These are phyloP conservation scores for Acrodontium crateriforme DNA, from an alignment of 2,329 filamentous ascomycete species.

Conservation along the genomic window DNA sequence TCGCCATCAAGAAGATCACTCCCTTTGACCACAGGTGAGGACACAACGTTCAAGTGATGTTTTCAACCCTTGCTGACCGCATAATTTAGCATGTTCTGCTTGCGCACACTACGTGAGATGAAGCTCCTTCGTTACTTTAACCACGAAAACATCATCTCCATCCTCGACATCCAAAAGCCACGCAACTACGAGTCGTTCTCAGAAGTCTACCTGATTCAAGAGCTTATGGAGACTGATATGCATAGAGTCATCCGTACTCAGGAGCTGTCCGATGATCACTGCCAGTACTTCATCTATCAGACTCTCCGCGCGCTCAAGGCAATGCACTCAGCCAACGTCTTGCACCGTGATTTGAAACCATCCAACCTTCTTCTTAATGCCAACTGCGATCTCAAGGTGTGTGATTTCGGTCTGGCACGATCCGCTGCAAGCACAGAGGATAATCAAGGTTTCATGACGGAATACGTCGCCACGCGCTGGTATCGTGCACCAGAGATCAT, in stretches of 20 bases:
- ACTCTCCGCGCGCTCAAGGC: slow-evolving; percentile 94
- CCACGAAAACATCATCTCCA: slow-evolving; percentile 99
- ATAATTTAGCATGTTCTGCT: slow-evolving; percentile 67
- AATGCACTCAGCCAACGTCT: slow-evolving; percentile 97
- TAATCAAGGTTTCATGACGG: slow-evolving; percentile 99
- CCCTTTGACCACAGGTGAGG: slow-evolving; percentile 98
- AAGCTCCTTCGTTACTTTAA: slow-evolving; percentile 98
- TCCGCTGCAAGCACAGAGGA: slow-evolving; percentile 95
- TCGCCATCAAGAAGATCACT: slow-evolving; percentile 99
- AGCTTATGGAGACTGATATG: slow-evolving; percentile 99
- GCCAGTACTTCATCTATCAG: slow-evolving; percentile 99
- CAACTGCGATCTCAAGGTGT: slow-evolving; percentile 98
- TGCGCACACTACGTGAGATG: slow-evolving; percentile 95
- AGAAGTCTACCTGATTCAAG: slow-evolving; percentile 97
- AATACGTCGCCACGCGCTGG: slow-evolving; percentile 99
- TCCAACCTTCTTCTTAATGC: slow-evolving; percentile 94
- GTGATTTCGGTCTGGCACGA: slow-evolving; percentile 85
- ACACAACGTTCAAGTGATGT: too few relatives aligned
- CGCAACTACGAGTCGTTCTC: slow-evolving; percentile 91
- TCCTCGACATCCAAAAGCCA: slow-evolving; percentile 96
- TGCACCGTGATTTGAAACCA: slow-evolving; percentile 93
- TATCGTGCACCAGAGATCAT: slow-evolving; percentile 99
- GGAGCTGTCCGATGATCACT: slow-evolving; percentile 96
- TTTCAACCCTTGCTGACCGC: neutral
- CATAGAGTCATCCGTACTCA: slow-evolving; percentile 97